phyloP scores from a whole-genome alignment of 73 alveolate genomes.

The Tetrahymena elliotti region DNA sequence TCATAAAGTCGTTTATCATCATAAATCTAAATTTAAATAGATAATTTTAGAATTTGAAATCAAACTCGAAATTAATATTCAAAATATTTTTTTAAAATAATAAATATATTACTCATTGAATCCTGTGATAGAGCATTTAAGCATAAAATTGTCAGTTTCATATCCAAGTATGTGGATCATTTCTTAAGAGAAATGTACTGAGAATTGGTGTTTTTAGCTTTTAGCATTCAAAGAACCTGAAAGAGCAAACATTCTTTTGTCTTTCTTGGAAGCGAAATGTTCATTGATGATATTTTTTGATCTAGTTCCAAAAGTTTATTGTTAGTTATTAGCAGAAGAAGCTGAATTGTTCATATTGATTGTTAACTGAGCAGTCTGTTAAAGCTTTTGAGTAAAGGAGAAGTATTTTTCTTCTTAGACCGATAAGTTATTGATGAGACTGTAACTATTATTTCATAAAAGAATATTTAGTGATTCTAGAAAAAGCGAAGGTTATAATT shows the following conservation, averaged over 20 bases:
- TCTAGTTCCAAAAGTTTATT: neutral
- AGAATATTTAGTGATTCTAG: neutral
- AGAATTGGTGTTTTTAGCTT: neutral
- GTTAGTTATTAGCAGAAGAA: neutral
- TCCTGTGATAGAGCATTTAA: neutral
- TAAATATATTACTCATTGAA: neutral
- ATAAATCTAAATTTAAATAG: neutral
- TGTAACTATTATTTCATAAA: neutral
- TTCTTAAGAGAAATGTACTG: neutral
- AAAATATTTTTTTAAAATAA: neutral
- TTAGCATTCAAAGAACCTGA: neutral
- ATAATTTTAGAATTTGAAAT: neutral
- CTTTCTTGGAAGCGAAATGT: neutral
- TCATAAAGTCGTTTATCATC: neutral
- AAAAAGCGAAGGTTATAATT: neutral
- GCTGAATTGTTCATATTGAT: neutral
- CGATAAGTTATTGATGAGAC: neutral
- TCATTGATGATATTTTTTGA: neutral
- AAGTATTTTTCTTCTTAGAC: neutral
- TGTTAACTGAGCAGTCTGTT: neutral
- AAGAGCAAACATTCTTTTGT: neutral
- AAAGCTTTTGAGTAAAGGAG: neutral
- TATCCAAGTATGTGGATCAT: neutral
- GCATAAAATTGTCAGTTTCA: neutral
- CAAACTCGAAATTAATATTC: neutral